A percentile compares a stretch with the other conserved stretches of the same genome.
phyloP scores from a whole-genome alignment of 768 basidiomycete species.

The Boletus fagicola region DNA sequence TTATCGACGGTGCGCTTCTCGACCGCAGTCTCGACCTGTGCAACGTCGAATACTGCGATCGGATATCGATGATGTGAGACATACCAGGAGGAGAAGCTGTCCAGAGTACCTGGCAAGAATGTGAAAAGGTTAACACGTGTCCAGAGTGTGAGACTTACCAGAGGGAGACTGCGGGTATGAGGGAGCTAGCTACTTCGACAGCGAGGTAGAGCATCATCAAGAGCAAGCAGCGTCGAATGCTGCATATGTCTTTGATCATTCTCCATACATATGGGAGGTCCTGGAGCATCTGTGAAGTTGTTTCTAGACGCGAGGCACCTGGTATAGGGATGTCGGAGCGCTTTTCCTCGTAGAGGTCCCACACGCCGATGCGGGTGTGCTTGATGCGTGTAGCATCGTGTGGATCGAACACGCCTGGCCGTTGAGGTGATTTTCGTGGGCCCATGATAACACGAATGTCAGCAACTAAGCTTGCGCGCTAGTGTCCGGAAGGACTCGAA shows the following conservation, averaged over 20 bases:
- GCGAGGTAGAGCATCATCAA: constrained; percentile 47
- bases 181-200: constrained; percentile 42
- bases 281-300: constrained; percentile 45
- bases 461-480: too few species aligned
- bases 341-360: constrained; percentile 75
- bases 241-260: constrained; percentile 62
- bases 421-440: constrained; percentile 8
- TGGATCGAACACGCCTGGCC: constrained; percentile 36
- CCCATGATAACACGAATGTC: background rate
- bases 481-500: too few species aligned
- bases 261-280: constrained; percentile 61
- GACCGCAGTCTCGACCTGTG: constrained; percentile 63
- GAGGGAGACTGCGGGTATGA: constrained; percentile 62
- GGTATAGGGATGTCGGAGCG: constrained; percentile 41
- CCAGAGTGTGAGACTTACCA: constrained; percentile 41
- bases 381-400: constrained; percentile 43
- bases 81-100: constrained; percentile 61
- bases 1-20: constrained; percentile 62
- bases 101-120: constrained; percentile 56
- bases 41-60: constrained; percentile 10
- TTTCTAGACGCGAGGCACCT: constrained; percentile 44
- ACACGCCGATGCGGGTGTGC: constrained; percentile 64
- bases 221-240: constrained; percentile 50
- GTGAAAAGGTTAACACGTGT: background rate
- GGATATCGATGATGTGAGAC: constrained; percentile 15